Evolutionary conservation across 2,329 filamentous ascomycete species (phyloP), one percentile per base, ranked within the genome.

Genomic region (Verticillium tricorpus): DNA sequence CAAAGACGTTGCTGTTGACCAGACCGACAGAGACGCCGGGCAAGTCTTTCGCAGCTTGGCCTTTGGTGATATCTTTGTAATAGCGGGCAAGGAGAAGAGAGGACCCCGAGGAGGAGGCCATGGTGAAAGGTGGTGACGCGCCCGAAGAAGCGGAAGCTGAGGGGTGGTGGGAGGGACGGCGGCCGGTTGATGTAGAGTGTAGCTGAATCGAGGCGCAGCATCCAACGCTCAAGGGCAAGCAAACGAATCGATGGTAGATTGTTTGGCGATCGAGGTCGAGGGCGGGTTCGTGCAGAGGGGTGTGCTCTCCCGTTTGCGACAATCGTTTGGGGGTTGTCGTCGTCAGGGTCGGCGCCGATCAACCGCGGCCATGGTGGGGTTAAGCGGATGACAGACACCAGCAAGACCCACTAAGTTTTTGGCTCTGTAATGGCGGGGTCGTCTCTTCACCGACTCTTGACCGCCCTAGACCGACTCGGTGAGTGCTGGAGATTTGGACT

Each of bases 1-100:
- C 91, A 68, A 97, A 97, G 11, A 98, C 88, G 73, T 96, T 96
- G 74, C 90, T 91, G 70, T 89, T 88, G 59, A 93, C 88, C 54
- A 99, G 81, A 0, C 95, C 95, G 70, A 92, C 96, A 65, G 93
- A 97, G 72, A 98, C 97, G 60, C 94, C 95, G 0, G 92, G 92
- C 56, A 98, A 90, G 76, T 97, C 93, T 73, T 93, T 94, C 74
- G 92, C 89, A 28, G 85, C 58, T 5, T 45, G 22, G 8, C 58
- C 58, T n/a, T 52, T 52, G 40, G 58, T 59, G 4, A 99, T 98
- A 74, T 96, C 89, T 80, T 96, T 96, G 67, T 98, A 86, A 78
- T 98, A 94, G 62, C 91, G 88, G 69, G 85, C 81, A 56, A 99
- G 86, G 66, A 98, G 86, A 64, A 88, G 82, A 22, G 87, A 90